These are phyloP conservation scores for Tetrastigma voinierianum DNA, from an alignment of 164 flowering plant genomes.

Conservation along the genomic window DNA sequence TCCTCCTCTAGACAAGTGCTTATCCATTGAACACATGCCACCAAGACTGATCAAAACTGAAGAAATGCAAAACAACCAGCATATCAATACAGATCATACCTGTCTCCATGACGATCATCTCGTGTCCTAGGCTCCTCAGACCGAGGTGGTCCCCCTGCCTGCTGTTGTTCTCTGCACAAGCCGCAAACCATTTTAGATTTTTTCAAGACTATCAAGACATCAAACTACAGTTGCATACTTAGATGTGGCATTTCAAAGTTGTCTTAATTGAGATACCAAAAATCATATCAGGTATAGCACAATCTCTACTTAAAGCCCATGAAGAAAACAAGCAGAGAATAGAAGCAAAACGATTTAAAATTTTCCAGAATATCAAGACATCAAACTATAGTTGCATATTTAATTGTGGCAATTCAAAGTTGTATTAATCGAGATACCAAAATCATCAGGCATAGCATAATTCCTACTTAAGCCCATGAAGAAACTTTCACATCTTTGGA, in stretches of 20 bases:
- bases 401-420: not conserved
- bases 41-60: not conserved
- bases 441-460: not conserved
- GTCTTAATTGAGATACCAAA: not conserved
- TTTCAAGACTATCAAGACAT: too few relatives aligned
- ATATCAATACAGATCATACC: slow-evolving; percentile 30
- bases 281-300: not conserved
- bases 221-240: not conserved
- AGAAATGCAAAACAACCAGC: not conserved
- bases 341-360: not conserved
- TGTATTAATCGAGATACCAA: not conserved
- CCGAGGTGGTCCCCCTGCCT: slow-evolving; percentile 56
- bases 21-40: not conserved
- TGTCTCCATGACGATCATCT: slow-evolving; percentile 63
- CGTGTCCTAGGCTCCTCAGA: slow-evolving; percentile 84
- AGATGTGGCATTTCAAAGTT: not conserved
- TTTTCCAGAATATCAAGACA: not conserved
- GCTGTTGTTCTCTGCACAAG: slow-evolving; percentile 68
- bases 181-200: not conserved
- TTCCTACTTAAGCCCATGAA: not conserved
- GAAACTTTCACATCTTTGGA: not conserved
- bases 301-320: too few relatives aligned
- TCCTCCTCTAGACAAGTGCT: not conserved
- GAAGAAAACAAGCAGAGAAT: too few relatives aligned
- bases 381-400: too few relatives aligned